Evolutionary conservation across 331 rosid species (phyloP), one percentile per base, ranked within the genome.

Genomic region (Phaseolus coccineus): DNA sequence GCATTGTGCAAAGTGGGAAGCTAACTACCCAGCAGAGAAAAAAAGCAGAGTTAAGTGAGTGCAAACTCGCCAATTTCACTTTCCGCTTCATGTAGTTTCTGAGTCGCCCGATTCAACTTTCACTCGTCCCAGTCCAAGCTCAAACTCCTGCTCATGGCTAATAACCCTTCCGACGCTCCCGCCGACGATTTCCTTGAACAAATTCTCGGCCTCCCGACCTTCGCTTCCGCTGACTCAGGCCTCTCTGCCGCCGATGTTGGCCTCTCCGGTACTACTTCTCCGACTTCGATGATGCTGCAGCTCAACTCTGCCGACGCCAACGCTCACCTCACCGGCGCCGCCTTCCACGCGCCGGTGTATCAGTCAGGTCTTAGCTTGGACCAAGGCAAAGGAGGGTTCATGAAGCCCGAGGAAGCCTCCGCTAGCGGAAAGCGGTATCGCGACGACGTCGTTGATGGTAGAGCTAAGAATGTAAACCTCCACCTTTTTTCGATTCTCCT

Each of bases 181-280:
- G 85, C 87, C 80, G 99, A 96, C 75, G 99, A 96, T 69, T 96
- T 96, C 88, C 86, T 96, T 56, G 96, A 96, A 65, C 98, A 96
- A 83, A 93, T 96, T 86, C 99, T 96, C 24, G 89, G 98, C 28
- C 84, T 90, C 30, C 89, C 92, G 13, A 69, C 65, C 80, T 95
- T 93, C 75, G 91, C 89, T 28, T 80, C 98, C 8, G 56, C 79
- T 65, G 98, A 95, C 48, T 50, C 87, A 3, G 79, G 83, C 86
- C 64, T 94, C 37, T 48, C 88, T 15, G 88, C 83, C 19, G 56
- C 74, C 66, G 97, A 90, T 70, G 80, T 87, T 5, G 85, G 85
- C 47, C 71, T 94, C 64, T 51, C 84, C 10, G 88, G 92, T 27
- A 59, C 83, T 2, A 83, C 70, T 33, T 64, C 77, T 58, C 87